Percentiles rank a stretch among this genome's conserved stretches.
phyloP scores from a whole-genome alignment of 2,329 filamentous ascomycete genomes.

The Dichotomopilus funicola region DNA sequence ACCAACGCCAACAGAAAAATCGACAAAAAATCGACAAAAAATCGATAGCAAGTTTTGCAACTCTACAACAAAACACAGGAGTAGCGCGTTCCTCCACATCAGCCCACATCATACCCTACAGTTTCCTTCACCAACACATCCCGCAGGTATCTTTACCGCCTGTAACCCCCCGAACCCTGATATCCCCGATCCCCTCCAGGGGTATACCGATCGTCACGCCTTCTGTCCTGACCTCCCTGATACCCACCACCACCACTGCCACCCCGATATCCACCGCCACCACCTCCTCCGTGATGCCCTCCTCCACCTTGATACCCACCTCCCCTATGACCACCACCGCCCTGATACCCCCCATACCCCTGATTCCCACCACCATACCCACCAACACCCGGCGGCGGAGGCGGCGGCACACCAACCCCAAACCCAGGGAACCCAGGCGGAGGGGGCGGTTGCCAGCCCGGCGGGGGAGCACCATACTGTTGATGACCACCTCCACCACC shows the following conservation, averaged over 20 bases:
- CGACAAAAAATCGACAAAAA: too few relatives aligned
- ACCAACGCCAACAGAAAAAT: too few relatives aligned
- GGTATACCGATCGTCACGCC: slow-evolving; percentile 6
- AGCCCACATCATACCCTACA: not conserved
- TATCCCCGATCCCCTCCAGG: slow-evolving; percentile 7
- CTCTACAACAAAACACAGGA: too few relatives aligned
- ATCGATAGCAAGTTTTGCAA: too few relatives aligned
- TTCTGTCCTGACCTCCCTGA: slow-evolving; percentile 12
- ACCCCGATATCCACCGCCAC: slow-evolving; percentile 11
- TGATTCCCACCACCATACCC: slow-evolving; percentile 12
- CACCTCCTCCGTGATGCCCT: slow-evolving; percentile 8
- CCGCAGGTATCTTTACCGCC: not conserved
- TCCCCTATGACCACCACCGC: slow-evolving; percentile 9
- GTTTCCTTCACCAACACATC: not conserved
- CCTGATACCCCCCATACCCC: slow-evolving; percentile 7
- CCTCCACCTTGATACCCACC: slow-evolving; percentile 6
- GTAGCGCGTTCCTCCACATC: not conserved
- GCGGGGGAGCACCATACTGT: slow-evolving; percentile 23
- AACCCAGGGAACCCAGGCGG: slow-evolving; percentile 40
- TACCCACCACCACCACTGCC: slow-evolving; percentile 11
- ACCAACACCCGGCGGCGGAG: slow-evolving; percentile 33
- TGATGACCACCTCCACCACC: slow-evolving; percentile 19
- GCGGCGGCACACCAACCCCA: slow-evolving; percentile 38
- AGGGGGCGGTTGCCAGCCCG: slow-evolving; percentile 32
- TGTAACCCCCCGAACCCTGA: slow-evolving; percentile 18